These are phyloP conservation scores for Tephrocybe sp. DNA, from an alignment of 768 basidiomycete species.

Conservation along the genomic window DNA sequence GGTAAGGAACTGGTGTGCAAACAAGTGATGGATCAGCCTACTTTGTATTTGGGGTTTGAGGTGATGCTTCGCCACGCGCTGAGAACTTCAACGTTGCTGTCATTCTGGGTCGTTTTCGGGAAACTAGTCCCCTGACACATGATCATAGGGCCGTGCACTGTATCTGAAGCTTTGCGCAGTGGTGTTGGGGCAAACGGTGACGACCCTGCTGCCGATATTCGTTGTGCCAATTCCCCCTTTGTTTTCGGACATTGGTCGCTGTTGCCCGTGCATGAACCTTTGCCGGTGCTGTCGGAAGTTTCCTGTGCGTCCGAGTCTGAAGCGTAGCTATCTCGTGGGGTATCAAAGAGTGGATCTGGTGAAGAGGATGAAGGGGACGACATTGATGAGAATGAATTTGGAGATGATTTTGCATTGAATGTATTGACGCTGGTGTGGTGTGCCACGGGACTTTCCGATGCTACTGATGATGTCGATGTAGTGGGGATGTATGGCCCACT, in stretches of 20 bases:
- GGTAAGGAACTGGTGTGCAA: constrained; percentile 2
- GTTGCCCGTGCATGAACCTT: neutral
- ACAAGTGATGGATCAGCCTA: constrained; percentile 31
- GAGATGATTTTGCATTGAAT: constrained; percentile 16
- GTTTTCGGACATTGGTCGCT: constrained; percentile 47
- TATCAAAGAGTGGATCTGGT: constrained; percentile 34
- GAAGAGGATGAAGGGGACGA: constrained; percentile 31
- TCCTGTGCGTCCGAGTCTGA: constrained; percentile 28
- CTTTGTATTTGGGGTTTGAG: constrained; percentile 73
- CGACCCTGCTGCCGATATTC: constrained; percentile 51
- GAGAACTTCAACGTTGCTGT: constrained; percentile 73
- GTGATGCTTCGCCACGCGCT: constrained; percentile 79
- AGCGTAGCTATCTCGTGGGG: constrained; percentile 29
- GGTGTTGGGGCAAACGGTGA: constrained; percentile 54
- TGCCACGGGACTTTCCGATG: constrained; percentile 54
- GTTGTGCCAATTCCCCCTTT: constrained; percentile 47
- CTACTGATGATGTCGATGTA: constrained; percentile 29
- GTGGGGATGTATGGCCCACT: constrained; percentile 26
- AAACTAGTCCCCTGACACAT: constrained; percentile 66
- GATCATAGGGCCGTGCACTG: constrained; percentile 49
- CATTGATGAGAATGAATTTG: constrained; percentile 38
- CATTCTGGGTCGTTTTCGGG: constrained; percentile 65
- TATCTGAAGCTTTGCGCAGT: constrained; percentile 43
- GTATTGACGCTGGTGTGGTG: constrained; percentile 38
- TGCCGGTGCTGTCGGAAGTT: constrained; percentile 15